Percentiles rank a stretch among this genome's conserved stretches.
Conservation (phyloP, 2,329 filamentous ascomycete genomes). For the Colletotrichum falcatum region DNA sequence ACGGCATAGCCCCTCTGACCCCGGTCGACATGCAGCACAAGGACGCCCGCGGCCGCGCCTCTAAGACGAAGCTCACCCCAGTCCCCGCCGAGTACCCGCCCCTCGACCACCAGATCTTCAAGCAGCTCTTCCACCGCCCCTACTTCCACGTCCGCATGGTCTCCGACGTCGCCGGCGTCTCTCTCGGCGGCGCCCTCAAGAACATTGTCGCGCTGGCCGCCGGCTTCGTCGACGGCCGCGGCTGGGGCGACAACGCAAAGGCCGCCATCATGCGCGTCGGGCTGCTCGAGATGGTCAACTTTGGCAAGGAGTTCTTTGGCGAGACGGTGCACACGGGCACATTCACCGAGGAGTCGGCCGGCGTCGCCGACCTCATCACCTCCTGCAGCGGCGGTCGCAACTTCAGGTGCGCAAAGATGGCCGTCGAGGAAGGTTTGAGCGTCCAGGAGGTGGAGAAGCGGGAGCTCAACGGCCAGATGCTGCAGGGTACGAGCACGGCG, state of each 20-base stretch:
- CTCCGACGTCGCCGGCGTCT: slow-evolving; percentile 95
- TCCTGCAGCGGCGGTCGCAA: slow-evolving; percentile 93
- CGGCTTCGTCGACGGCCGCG: slow-evolving; percentile 93
- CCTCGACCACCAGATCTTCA: slow-evolving; percentile 85
- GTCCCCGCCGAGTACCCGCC: slow-evolving; percentile 87
- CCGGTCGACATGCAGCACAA: slow-evolving; percentile 72
- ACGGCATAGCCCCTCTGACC: slow-evolving; percentile 49
- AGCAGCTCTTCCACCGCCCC: slow-evolving; percentile 89
- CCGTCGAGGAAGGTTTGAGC: slow-evolving; percentile 80
- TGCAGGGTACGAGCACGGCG: slow-evolving; percentile 94
- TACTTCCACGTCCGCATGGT: slow-evolving; percentile 98
- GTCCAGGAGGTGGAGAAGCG: slow-evolving; percentile 90
- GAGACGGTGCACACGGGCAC: slow-evolving; percentile 84
- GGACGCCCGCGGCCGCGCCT: slow-evolving; percentile 75
- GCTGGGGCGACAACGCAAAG: slow-evolving; percentile 99
- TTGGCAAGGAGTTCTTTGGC: slow-evolving; percentile 92
- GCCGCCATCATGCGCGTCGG: slow-evolving; percentile 98
- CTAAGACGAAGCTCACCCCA: slow-evolving; percentile 77
- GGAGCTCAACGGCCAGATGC: slow-evolving; percentile 95
- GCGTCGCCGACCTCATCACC: slow-evolving; percentile 95
- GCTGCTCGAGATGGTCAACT: slow-evolving; percentile 95
- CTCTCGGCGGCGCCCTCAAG: slow-evolving; percentile 93
- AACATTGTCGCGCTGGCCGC: slow-evolving; percentile 96
- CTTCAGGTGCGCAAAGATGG: slow-evolving; percentile 92
- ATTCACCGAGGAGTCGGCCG: slow-evolving; percentile 96